A percentile compares a stretch with the other conserved stretches of the same genome.
These are phyloP conservation scores for Neofusicoccum umdonicola DNA, from an alignment of 2,329 filamentous ascomycete genomes.

Conservation along the genomic window DNA sequence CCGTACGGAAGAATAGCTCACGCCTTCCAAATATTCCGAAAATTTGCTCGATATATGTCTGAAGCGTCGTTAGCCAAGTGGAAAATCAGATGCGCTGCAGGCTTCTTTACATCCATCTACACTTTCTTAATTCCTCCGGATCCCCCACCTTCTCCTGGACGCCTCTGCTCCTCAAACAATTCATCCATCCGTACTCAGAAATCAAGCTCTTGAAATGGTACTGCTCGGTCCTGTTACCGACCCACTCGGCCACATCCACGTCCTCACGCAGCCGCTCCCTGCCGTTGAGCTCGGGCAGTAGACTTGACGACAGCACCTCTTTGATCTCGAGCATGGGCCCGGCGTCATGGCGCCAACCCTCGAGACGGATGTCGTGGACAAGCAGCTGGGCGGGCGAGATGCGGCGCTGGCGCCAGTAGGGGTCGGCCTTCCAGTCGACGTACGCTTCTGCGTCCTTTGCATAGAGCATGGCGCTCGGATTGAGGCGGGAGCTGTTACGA, in stretches of 20 bases:
- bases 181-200: constrained; percentile 44
- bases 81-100: background rate
- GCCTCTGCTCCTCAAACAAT: constrained; percentile 33
- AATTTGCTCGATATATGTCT: constrained; percentile 43
- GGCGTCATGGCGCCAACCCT: constrained; percentile 30
- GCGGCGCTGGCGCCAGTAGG: constrained; percentile 39
- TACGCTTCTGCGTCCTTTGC: constrained; percentile 24
- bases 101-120: constrained; percentile 37
- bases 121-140: constrained; percentile 30
- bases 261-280: constrained; percentile 25
- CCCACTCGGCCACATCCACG: constrained; percentile 24
- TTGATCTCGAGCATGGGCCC: constrained; percentile 40
- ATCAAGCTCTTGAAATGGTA: constrained; percentile 34
- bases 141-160: constrained; percentile 32
- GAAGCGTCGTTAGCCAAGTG: background rate
- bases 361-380: constrained; percentile 40
- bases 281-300: constrained; percentile 32
- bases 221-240: constrained; percentile 37
- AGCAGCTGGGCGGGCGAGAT: constrained; percentile 41
- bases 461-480: constrained; percentile 17
- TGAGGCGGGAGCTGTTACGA: background rate
- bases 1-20: constrained; percentile 17
- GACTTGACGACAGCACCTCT: constrained; percentile 33
- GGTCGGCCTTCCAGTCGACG: constrained; percentile 36
- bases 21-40: constrained; percentile 37